Conservation (phyloP, 306 rosid genomes). For the Casuarina equisetifolia region DNA sequence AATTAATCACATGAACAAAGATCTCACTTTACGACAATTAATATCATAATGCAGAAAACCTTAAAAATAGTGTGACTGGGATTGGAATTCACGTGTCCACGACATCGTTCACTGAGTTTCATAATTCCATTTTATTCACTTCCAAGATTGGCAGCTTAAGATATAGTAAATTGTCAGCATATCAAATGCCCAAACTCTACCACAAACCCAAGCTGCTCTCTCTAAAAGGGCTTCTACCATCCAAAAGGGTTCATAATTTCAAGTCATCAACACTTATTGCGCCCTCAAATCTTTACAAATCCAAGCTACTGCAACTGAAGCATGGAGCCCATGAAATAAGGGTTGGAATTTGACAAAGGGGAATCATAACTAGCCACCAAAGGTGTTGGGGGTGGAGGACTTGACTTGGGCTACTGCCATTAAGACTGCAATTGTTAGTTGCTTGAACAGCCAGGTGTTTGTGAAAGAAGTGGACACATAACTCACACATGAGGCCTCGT, state of each 20-base stretch:
- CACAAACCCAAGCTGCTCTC: background rate
- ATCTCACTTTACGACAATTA: constrained; percentile 29
- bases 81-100: constrained; percentile 42
- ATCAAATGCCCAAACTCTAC: background rate
- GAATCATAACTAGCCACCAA: background rate
- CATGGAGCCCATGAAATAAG: too few relatives aligned
- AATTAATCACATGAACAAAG: constrained; percentile 24
- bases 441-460: background rate
- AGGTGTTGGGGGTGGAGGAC: background rate
- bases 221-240: background rate
- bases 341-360: too few relatives aligned
- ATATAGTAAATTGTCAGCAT: background rate
- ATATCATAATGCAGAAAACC: constrained; percentile 23
- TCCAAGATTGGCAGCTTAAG: background rate
- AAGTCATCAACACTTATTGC: too few relatives aligned
- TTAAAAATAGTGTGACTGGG: constrained; percentile 15
- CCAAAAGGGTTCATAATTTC: too few relatives aligned
- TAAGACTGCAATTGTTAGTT: background rate
- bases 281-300: too few relatives aligned
- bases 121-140: background rate
- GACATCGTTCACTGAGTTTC: background rate
- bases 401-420: background rate
- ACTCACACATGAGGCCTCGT: constrained; percentile 36
- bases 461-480: background rate
- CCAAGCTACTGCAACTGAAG: too few relatives aligned